Evolutionary conservation across 305 asterid species (phyloP).

Genomic region (Fraxinus latifolia): DNA sequence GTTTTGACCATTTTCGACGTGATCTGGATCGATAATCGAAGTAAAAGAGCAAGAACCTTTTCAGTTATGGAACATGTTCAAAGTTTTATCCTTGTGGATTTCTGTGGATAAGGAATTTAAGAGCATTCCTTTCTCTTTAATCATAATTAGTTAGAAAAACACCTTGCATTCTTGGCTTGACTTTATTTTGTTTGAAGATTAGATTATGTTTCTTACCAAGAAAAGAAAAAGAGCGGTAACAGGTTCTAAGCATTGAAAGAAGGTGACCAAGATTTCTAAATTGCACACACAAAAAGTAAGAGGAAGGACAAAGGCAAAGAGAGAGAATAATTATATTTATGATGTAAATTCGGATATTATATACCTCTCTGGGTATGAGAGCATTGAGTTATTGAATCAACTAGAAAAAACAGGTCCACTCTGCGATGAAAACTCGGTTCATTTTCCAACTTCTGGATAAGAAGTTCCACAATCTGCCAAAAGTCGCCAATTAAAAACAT

Average conservation of each 20-base stretch:
- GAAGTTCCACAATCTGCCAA: slow-evolving; percentile 89
- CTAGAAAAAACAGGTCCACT: slow-evolving; percentile 85
- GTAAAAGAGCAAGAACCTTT: background rate
- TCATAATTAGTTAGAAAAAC: background rate
- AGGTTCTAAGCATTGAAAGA: background rate
- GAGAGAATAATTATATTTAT: background rate
- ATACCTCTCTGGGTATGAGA: slow-evolving; percentile 95
- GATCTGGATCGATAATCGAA: background rate
- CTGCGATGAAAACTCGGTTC: slow-evolving; percentile 73
- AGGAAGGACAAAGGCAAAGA: background rate
- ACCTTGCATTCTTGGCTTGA: background rate
- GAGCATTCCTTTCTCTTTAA: background rate
- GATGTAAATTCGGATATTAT: background rate
- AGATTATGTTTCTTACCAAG: background rate
- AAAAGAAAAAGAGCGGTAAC: slow-evolving; percentile 7
- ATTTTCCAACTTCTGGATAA: slow-evolving; percentile 67
- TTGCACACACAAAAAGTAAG: background rate
- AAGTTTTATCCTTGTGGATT: background rate
- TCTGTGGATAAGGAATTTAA: background rate
- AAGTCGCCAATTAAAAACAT: background rate
- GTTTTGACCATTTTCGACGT: background rate
- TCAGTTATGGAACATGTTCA: background rate
- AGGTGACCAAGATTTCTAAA: slow-evolving; percentile 6
- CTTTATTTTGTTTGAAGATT: background rate
- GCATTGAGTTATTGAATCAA: slow-evolving; percentile 93